A percentile compares a stretch with the other conserved stretches of the same genome.
phyloP scores from a whole-genome alignment of 495 filamentous ascomycete genomes.

The Chaetomium cochliodes region DNA sequence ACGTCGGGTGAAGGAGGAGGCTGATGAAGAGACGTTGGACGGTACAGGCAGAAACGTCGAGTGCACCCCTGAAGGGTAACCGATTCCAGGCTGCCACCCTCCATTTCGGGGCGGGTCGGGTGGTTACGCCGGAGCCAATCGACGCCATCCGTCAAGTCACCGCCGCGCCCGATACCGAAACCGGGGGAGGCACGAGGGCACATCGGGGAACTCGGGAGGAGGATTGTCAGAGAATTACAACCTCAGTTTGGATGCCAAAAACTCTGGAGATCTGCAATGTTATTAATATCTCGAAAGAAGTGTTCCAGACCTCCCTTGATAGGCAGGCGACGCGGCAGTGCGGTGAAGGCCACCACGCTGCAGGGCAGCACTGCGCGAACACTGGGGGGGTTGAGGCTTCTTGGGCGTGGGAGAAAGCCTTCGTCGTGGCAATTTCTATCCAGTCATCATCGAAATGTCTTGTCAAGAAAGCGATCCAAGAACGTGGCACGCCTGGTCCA shows the following conservation, averaged over 20 bases:
- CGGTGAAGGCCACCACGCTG: too few species aligned
- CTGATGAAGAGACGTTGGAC: too few species aligned
- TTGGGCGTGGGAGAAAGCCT: too few species aligned
- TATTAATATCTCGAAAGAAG: background rate
- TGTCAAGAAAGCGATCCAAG: background rate
- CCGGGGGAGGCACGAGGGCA: too few species aligned
- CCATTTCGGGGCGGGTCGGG: background rate
- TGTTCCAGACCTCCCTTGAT: background rate
- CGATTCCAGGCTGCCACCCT: background rate
- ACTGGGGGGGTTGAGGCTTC: too few species aligned
- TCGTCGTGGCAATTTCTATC: background rate
- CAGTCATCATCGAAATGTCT: background rate
- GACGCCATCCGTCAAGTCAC: background rate
- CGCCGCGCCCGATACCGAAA: background rate
- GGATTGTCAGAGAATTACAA: background rate
- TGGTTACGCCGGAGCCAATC: background rate
- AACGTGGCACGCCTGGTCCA: background rate
- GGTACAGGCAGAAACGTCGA: too few species aligned
- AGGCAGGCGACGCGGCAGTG: background rate
- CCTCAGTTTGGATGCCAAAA: too few species aligned
- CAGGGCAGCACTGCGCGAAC: too few species aligned
- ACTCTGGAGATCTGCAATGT: background rate
- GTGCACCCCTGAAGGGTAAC: too few species aligned
- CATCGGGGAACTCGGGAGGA: too few species aligned
- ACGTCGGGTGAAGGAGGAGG: too few species aligned